A percentile compares a stretch with the other conserved stretches of the same genome.
phyloP scores from a whole-genome alignment of 441 rosid species.

The Mallotus japonicus region DNA sequence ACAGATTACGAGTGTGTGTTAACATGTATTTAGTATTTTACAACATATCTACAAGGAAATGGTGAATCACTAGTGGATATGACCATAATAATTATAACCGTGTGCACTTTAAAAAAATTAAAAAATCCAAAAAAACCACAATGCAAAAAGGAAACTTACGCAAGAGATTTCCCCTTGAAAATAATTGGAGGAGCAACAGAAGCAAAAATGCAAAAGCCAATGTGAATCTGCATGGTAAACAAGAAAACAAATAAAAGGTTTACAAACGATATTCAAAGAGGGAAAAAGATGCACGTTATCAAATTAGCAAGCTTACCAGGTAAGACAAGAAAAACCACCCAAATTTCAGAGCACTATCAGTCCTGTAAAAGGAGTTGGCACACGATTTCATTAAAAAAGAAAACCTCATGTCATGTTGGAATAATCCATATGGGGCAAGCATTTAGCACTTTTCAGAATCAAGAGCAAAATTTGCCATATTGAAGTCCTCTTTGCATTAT shows the following conservation, averaged over 20 bases:
- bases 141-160: slow-evolving; percentile 51
- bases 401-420: neutral
- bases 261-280: slow-evolving; percentile 18
- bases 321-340: slow-evolving; percentile 86
- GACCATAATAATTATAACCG: neutral
- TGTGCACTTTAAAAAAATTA: neutral
- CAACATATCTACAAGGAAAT: neutral
- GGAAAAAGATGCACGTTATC: slow-evolving; percentile 18
- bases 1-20: no score
- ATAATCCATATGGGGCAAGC: neutral
- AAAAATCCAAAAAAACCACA: neutral
- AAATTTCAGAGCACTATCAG: slow-evolving; percentile 95
- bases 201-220: slow-evolving; percentile 84
- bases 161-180: slow-evolving; percentile 94
- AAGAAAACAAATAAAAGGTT: slow-evolving; percentile 13
- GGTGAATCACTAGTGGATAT: neutral
- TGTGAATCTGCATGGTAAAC: slow-evolving; percentile 62
- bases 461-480: neutral
- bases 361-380: slow-evolving; percentile 56
- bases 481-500: neutral
- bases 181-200: slow-evolving; percentile 92
- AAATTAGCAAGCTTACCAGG: slow-evolving; percentile 45
- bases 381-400: slow-evolving; percentile 11
- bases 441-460: neutral
- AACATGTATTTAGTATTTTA: no score